Conservation (phyloP, 2,329 filamentous ascomycete species). For the Claviceps fusiformis region DNA sequence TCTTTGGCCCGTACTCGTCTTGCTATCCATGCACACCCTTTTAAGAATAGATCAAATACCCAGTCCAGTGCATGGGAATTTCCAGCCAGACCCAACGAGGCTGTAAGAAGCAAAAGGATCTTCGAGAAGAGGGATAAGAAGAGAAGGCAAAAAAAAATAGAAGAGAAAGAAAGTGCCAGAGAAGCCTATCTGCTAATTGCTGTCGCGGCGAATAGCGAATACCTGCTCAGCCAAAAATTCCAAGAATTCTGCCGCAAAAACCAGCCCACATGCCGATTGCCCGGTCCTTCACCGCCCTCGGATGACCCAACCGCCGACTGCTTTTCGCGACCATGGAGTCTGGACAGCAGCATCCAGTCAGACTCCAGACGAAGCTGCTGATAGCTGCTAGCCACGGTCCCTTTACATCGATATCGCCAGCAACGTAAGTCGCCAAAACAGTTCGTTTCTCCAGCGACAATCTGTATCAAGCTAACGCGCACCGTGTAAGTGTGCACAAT, state of each 20-base stretch:
- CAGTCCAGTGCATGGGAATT: not conserved
- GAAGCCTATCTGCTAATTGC: not conserved
- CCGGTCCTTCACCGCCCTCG: slow-evolving; percentile 29
- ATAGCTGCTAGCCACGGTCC: slow-evolving; percentile 14
- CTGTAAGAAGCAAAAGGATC: not conserved
- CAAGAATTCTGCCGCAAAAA: slow-evolving; percentile 24
- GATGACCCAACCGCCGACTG: slow-evolving; percentile 21
- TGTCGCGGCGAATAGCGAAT: not conserved
- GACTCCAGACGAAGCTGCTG: slow-evolving; percentile 16
- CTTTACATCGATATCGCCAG: slow-evolving; percentile 3
- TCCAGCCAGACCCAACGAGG: not conserved
- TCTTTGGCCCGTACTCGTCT: not conserved
- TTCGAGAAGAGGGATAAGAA: not conserved
- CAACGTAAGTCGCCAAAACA: not conserved
- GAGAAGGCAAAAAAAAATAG: not conserved
- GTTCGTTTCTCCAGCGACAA: not conserved
- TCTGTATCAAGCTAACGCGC: not conserved
- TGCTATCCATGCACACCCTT: not conserved
- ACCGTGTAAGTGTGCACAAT: slow-evolving; percentile 24
- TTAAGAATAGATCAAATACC: not conserved
- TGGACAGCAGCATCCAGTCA: slow-evolving; percentile 16
- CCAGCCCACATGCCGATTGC: slow-evolving; percentile 10
- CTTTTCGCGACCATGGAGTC: slow-evolving; percentile 15
- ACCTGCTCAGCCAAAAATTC: slow-evolving; percentile 25
- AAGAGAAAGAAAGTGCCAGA: too few relatives aligned